These are phyloP conservation scores for Protomyces arabidopsidicola DNA, from an alignment of 1,139 yeast species.

Conservation along the genomic window DNA sequence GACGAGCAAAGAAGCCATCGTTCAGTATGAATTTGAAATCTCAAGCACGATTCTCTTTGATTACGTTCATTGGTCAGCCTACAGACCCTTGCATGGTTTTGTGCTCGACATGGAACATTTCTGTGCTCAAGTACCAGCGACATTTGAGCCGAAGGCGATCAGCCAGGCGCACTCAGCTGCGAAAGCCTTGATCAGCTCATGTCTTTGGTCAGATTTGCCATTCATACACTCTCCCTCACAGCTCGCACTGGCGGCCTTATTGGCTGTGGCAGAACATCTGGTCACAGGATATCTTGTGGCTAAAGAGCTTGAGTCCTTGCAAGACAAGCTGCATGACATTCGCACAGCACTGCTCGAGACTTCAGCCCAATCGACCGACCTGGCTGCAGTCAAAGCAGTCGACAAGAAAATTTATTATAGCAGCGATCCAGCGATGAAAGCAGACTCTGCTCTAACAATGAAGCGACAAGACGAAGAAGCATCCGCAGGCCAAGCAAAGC, in stretches of 20 bases:
- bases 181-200: conserved; percentile 53
- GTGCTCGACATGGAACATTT: conserved; percentile 74
- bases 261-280: conserved; percentile 59
- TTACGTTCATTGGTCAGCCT: conserved; percentile 80
- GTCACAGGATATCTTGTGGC: conserved; percentile 58
- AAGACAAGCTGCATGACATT: not conserved
- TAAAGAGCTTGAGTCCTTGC: not conserved
- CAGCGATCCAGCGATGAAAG: conserved; percentile 30
- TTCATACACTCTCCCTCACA: conserved; percentile 90
- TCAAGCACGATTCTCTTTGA: conserved; percentile 74
- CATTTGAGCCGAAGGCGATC: conserved; percentile 42
- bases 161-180: conserved; percentile 59
- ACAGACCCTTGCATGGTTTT: conserved; percentile 83
- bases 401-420: conserved; percentile 40
- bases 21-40: conserved; percentile 72
- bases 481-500: not conserved
- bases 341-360: not conserved
- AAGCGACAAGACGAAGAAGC: conserved; percentile 19
- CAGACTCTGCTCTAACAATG: conserved; percentile 17
- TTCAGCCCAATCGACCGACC: conserved; percentile 46
- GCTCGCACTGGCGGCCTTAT: conserved; percentile 81
- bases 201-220: conserved; percentile 66
- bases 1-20: conserved; percentile 40
- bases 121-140: conserved; percentile 30
- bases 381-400: conserved; percentile 38